Evolutionary conservation across 768 basidiomycete species (phyloP).

Genomic region (Pilatotrama ljubarskyi): DNA sequence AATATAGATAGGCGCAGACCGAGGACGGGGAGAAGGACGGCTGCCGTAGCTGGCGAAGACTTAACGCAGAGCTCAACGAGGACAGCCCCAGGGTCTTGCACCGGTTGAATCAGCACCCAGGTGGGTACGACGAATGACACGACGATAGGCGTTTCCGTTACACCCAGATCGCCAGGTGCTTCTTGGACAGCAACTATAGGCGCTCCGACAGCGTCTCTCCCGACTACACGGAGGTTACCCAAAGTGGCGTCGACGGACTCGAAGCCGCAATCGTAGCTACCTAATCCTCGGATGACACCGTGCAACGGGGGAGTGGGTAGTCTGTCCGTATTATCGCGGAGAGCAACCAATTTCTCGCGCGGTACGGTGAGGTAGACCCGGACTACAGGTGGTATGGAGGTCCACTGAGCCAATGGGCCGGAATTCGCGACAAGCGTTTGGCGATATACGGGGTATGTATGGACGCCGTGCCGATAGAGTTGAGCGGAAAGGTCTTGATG

Average conservation of each 20-base stretch:
- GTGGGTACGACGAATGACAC: conserved; percentile 29
- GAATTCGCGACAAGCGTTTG: not conserved
- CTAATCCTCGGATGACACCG: conserved; percentile 17
- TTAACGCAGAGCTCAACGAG: not conserved
- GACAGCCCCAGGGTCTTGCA: not conserved
- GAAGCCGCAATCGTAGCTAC: conserved; percentile 27
- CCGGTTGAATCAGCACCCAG: conserved; percentile 17
- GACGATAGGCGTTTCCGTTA: not conserved
- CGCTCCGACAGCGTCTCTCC: not conserved
- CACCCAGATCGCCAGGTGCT: not conserved
- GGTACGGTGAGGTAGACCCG: conserved; percentile 38
- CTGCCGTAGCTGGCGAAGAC: not conserved
- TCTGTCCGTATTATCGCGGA: conserved; percentile 27
- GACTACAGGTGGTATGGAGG: conserved; percentile 35
- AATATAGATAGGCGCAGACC: conserved; percentile 23
- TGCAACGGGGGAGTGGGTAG: conserved; percentile 28
- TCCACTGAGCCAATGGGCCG: conserved; percentile 16
- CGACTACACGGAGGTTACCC: conserved; percentile 7
- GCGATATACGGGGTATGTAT: not conserved
- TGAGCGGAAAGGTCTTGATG: not conserved
- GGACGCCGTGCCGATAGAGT: not conserved
- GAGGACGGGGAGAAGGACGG: conserved; percentile 30
- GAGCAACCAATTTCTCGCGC: conserved; percentile 25
- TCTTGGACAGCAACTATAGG: conserved; percentile 10
- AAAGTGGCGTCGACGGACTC: conserved; percentile 22